phyloP scores from a whole-genome alignment of 2,329 filamentous ascomycete species.

The Diaporthe amygdali region DNA sequence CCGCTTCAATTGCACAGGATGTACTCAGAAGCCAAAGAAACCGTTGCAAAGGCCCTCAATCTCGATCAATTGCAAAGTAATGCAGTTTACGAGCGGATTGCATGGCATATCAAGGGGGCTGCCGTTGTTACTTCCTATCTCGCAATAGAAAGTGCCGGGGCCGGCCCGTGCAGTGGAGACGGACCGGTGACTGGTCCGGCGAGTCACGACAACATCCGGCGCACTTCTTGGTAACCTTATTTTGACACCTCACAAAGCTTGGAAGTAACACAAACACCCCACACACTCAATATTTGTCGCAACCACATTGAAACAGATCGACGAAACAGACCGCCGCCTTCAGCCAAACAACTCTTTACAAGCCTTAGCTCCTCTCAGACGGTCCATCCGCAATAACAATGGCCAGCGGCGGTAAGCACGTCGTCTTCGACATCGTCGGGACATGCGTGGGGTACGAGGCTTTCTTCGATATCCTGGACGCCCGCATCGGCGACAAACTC shows the following conservation, averaged over 20 bases:
- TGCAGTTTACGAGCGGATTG: background rate
- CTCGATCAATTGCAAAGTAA: background rate
- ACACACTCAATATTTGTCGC: background rate
- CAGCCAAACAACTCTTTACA: background rate
- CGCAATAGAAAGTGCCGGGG: conserved; percentile 9
- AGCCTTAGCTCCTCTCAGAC: background rate
- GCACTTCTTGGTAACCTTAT: background rate
- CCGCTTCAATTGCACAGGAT: background rate
- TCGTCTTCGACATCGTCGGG: conserved; percentile 58
- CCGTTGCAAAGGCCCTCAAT: background rate
- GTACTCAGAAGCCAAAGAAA: background rate
- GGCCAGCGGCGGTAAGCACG: conserved; percentile 40
- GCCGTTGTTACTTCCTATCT: conserved; percentile 5
- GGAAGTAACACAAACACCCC: background rate
- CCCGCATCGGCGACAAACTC: conserved; percentile 47
- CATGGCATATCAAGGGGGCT: background rate
- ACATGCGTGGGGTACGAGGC: conserved; percentile 53
- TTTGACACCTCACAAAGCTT: background rate
- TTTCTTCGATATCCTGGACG: conserved; percentile 46
- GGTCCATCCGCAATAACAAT: background rate
- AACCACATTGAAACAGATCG: background rate
- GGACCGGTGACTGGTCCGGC: conserved; percentile 7
- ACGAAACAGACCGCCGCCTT: background rate
- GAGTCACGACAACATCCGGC: background rate
- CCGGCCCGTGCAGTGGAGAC: conserved; percentile 15